Conservation (phyloP, 1,284 basidiomycete genomes). For the Gomphus bonarii region DNA sequence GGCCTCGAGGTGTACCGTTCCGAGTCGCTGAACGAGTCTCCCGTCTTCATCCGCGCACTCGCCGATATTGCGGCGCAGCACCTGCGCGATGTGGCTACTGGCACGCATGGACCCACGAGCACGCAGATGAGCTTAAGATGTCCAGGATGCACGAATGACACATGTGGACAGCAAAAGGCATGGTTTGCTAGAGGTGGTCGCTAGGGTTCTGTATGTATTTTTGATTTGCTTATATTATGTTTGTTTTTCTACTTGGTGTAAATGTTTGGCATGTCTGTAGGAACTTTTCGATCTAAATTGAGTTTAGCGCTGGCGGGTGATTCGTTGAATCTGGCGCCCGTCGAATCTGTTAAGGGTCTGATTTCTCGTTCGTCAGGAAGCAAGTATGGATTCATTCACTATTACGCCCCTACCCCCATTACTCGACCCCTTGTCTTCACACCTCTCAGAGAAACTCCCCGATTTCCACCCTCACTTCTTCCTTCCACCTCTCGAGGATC, state of each 20-base stretch:
- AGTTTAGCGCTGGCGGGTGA: no score
- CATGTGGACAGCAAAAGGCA: slow-evolving; percentile 79
- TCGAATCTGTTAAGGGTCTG: neutral
- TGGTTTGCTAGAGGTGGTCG: slow-evolving; percentile 68
- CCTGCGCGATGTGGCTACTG: slow-evolving; percentile 49
- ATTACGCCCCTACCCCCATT: neutral
- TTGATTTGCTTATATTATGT: neutral
- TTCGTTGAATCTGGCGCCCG: no score
- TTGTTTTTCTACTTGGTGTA: no score
- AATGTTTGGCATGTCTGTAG: no score
- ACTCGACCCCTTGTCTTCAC: neutral
- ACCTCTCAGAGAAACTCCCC: slow-evolving; percentile 6
- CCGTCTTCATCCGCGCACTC: slow-evolving; percentile 92
- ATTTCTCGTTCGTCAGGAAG: neutral
- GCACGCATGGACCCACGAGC: slow-evolving; percentile 52
- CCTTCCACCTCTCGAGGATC: slow-evolving; percentile 47
- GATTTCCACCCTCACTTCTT: slow-evolving; percentile 34
- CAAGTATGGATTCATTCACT: neutral
- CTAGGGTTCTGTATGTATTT: slow-evolving; percentile 8
- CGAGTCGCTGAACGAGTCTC: slow-evolving; percentile 95
- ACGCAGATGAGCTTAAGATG: slow-evolving; percentile 83
- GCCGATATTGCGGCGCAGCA: slow-evolving; percentile 89
- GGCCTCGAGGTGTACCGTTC: slow-evolving; percentile 89
- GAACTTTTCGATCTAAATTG: no score
- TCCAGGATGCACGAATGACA: slow-evolving; percentile 86